Base-by-base conservation (phyloP, 129 eudicot genomes). In the Pittosporum tobira region DNA sequence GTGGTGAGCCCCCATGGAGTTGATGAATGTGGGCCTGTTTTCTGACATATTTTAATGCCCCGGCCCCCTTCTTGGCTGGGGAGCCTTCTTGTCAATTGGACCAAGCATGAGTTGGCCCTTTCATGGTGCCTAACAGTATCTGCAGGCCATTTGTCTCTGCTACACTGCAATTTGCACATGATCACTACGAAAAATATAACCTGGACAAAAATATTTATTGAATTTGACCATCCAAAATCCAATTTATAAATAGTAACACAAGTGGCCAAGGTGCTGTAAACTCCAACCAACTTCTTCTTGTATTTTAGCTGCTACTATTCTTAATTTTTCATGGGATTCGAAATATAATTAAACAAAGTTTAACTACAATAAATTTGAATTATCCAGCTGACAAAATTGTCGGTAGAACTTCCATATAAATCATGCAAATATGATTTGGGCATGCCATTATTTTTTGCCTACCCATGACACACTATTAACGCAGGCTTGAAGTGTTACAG, bases 141-240 rank as follows among this genome's bases (percentile, higher is more conserved):
- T 19, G 62, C 47, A 42, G 45, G 45, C 53, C 45, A 23, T 23
- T 42, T n/a, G 20, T 55, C 60, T 56, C 73, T 76, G 73, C 44
- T 59, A 27, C 61, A 26, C 69, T 63, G 71, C 56, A 64, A 56
- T 22, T 71, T 69, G 70, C 84, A 73, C 84, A 73, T 78, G 79
- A 64, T 65, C 60, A 65, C 69, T 31, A 61, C 30, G 46, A 50
- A 20, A 56, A 19, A 25, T 54, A 2, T 65, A 40, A 51, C 38
- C 29, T 65, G 42, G 25, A 31, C 61, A 58, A 43, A 2, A 57
- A 4, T 45, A 30, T 1, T 31, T 31, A 56, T 31, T 56, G 26
- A 30, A 23, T 16, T 30, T 31, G 48, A 67, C 48, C n/a, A 25
- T 21, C 38, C 15, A 24, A 55, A 66, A 29, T 56, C 47, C 62